phyloP scores from a whole-genome alignment of 1,139 yeast species.

The Pichia sp. region DNA sequence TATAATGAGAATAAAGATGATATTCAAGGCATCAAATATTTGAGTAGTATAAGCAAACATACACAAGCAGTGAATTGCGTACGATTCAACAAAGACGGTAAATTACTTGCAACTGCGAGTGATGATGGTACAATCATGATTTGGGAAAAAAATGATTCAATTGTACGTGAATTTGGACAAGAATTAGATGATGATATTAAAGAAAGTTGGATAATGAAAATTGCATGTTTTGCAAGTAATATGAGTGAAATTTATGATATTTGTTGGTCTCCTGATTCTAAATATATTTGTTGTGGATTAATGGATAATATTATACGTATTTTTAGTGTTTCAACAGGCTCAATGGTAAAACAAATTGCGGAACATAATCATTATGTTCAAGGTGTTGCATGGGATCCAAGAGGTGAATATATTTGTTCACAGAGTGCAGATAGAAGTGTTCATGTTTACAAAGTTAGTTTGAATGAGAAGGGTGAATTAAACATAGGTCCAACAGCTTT shows the following conservation, averaged over 20 bases:
- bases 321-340: slow-evolving; percentile 53
- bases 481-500: slow-evolving; percentile 36
- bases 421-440: slow-evolving; percentile 88
- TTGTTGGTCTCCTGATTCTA: slow-evolving; percentile 84
- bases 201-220: slow-evolving; percentile 66
- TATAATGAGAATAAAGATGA: slow-evolving; percentile 27
- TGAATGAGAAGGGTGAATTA: slow-evolving; percentile 23
- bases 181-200: slow-evolving; percentile 50
- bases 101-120: slow-evolving; percentile 78
- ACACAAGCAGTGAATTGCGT: slow-evolving; percentile 94
- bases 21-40: slow-evolving; percentile 47
- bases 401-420: slow-evolving; percentile 67
- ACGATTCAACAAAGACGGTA: slow-evolving; percentile 66
- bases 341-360: slow-evolving; percentile 53
- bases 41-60: slow-evolving; percentile 78
- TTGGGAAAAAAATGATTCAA: slow-evolving; percentile 60
- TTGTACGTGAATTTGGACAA: slow-evolving; percentile 51
- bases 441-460: slow-evolving; percentile 46
- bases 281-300: slow-evolving; percentile 75
- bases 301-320: slow-evolving; percentile 83
- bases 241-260: slow-evolving; percentile 82
- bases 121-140: slow-evolving; percentile 87
- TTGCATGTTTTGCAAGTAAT: slow-evolving; percentile 48
- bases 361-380: slow-evolving; percentile 89
- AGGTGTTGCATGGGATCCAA: slow-evolving; percentile 95